Conservation (phyloP, 1,284 basidiomycete genomes). For the Heterobasidion parviporum region DNA sequence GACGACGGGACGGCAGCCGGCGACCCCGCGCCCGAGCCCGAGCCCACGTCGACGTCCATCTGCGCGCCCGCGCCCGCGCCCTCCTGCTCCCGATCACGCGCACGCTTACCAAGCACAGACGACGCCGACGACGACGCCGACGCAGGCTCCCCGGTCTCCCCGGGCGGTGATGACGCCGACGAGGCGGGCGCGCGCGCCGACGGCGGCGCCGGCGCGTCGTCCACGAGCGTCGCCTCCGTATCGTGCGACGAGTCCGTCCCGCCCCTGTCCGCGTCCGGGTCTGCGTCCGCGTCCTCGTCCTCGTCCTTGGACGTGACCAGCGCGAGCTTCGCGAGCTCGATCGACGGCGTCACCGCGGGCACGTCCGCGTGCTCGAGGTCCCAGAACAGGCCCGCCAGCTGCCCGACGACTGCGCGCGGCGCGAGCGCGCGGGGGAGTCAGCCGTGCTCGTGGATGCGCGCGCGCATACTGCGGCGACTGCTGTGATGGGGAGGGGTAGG, state of each 20-base stretch:
- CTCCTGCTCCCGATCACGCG: conserved; percentile 34
- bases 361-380: conserved; percentile 64
- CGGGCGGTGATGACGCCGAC: conserved; percentile 12
- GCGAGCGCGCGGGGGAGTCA: too few relatives aligned
- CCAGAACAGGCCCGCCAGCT: conserved; percentile 73
- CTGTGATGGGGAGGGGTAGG: neutral
- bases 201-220: conserved; percentile 38
- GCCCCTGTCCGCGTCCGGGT: conserved; percentile 47
- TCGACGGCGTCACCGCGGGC: conserved; percentile 70
- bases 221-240: conserved; percentile 77
- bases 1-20: conserved; percentile 6
- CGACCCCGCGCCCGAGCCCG: conserved; percentile 23
- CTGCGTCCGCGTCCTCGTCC: conserved; percentile 49
- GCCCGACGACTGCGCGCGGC: conserved; percentile 55
- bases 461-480: neutral
- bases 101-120: conserved; percentile 68
- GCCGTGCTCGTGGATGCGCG: neutral
- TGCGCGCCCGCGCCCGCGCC: conserved; percentile 47
- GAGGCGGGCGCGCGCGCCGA: neutral
- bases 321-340: conserved; percentile 89
- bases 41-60: conserved; percentile 24
- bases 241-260: conserved; percentile 77
- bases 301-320: conserved; percentile 87
- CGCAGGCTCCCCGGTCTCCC: conserved; percentile 9
- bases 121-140: conserved; percentile 26